Percentiles rank a stretch among this genome's conserved stretches.
Conservation (phyloP, 495 filamentous ascomycete species). For the Hypoxylon crocopeplum region DNA sequence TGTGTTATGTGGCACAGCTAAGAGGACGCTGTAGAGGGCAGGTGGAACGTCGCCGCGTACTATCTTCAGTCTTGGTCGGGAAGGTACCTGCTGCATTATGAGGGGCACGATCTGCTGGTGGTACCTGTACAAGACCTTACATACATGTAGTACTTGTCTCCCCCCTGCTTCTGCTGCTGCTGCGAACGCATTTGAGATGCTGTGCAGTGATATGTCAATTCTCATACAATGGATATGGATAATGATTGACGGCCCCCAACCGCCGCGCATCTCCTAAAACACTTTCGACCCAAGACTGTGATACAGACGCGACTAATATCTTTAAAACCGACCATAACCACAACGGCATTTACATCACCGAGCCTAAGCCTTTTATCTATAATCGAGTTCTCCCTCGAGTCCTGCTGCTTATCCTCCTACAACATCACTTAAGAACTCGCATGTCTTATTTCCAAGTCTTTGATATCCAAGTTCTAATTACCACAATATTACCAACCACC, state of each 20-base stretch:
- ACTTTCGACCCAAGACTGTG: slow-evolving; percentile 24
- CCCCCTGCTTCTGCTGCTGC: too few relatives aligned
- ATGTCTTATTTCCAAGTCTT: too few relatives aligned
- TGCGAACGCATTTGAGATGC: too few relatives aligned
- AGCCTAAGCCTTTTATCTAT: too few relatives aligned
- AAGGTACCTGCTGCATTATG: slow-evolving; percentile 17
- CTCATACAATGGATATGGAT: slow-evolving; percentile 1
- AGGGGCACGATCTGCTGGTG: slow-evolving; percentile 9
- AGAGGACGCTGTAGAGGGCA: slow-evolving; percentile 23
- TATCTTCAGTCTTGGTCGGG: slow-evolving; percentile 21
- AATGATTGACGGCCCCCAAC: slow-evolving; percentile 23
- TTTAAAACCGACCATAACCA: slow-evolving; percentile 10
- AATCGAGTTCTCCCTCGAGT: too few relatives aligned
- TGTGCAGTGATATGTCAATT: too few relatives aligned
- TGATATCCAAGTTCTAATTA: slow-evolving; percentile 2
- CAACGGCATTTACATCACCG: slow-evolving; percentile 21
- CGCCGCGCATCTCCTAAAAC: slow-evolving; percentile 8
- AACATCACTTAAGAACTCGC: too few relatives aligned
- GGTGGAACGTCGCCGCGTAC: slow-evolving; percentile 1
- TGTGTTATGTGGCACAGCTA: too few relatives aligned
- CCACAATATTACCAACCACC: slow-evolving; percentile 30
- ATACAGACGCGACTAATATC: slow-evolving; percentile 25
- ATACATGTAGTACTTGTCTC: too few relatives aligned
- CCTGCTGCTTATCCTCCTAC: too few relatives aligned
- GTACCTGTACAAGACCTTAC: too few relatives aligned